Conservation (phyloP, 2,329 filamentous ascomycete species). For the Sporothrix phasma region DNA sequence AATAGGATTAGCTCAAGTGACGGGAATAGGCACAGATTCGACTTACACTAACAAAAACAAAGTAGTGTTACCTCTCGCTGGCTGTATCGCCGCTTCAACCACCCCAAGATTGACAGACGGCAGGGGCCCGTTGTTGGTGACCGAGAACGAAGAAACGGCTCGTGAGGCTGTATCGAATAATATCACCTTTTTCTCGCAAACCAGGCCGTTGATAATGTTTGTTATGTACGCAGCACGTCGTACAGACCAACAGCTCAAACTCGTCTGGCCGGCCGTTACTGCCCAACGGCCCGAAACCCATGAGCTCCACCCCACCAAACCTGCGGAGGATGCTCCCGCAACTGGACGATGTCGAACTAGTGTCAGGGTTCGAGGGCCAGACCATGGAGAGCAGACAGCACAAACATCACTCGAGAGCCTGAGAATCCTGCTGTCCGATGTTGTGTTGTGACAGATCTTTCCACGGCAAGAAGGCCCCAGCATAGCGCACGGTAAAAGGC, state of each 20-base stretch:
- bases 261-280: conserved; percentile 6
- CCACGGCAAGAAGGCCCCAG: neutral
- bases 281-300: conserved; percentile 12
- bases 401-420: neutral
- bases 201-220: neutral
- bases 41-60: neutral
- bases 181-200: neutral
- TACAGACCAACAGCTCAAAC: neutral
- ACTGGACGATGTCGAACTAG: neutral
- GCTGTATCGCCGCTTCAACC: neutral
- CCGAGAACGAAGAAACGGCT: neutral
- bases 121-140: neutral
- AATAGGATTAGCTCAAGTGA: neutral
- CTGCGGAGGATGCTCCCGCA: neutral
- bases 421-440: no score
- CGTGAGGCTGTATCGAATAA: neutral
- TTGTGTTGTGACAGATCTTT: no score
- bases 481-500: no score
- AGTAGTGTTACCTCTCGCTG: neutral
- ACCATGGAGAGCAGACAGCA: neutral
- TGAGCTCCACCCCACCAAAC: conserved; percentile 6
- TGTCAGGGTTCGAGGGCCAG: neutral
- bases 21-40: neutral
- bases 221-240: neutral
- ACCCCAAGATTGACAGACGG: conserved; percentile 3